Base-by-base conservation (phyloP, 2,329 filamentous ascomycete genomes). In the Davidsoniella australis region DNA sequence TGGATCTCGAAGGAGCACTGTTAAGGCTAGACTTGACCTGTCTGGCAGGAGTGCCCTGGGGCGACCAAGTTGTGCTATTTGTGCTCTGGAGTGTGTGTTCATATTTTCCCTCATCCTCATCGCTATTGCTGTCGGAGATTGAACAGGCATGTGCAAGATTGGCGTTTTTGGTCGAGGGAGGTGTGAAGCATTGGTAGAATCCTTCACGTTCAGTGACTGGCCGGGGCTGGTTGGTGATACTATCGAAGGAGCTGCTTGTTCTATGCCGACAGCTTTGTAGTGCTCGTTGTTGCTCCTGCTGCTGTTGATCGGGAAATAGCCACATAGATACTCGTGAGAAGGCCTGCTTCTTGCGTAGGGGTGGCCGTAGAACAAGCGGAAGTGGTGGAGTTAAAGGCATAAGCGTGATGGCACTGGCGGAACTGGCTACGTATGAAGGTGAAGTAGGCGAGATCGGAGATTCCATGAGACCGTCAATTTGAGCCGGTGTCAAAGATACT, bases 301-400 rank as follows among this genome's bases (percentile, higher is more conserved):
- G 29, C 29, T 33, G 60, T 48, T 62, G 60, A 50, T 65, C 59
- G 41, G 70, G 66, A 55, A 72, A 75, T 23, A 80, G 64, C 75
- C 76, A 80, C 55, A 61, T 69, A 2, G 76, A 78, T 7, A 80
- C 72, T 14, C 70, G 68, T 8, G 75, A 76, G 58, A 81, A 80
- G 0, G 76, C 78, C 58, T 80, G 80, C 66, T 79, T 80, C 66
- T 80, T 80, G 52, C 76, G 66, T 54, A 80, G 59, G 1, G 74
- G 73, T 6, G 75, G 75, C n/a, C 72, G 70, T 50, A 77, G 66
- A 14, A 76, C 69, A 20, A 78, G 66, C 0, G 75, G 75, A 4
- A 78, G 62, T 2, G 76, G 75, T 1, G 75, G 75, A 2, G 73
- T 71, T 1, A 72, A 66, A 1, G 66, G 62, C 5, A 43, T n/a